Evolutionary conservation across 2,329 filamentous ascomycete species (phyloP).

Genomic region (Aplosporella prunicola): DNA sequence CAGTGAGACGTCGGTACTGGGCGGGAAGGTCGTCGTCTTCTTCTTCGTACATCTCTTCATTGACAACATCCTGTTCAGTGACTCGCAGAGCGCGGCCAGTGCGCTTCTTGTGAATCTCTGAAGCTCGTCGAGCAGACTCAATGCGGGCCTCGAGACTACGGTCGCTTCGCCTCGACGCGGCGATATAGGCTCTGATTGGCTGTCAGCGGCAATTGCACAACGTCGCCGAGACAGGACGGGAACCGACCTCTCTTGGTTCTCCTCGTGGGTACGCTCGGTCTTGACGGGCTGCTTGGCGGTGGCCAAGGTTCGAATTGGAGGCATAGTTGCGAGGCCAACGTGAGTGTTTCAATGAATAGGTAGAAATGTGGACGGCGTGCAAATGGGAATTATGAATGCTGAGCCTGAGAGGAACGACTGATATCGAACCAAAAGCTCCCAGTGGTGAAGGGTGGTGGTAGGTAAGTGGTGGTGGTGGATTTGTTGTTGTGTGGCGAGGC

Average conservation of each 20-base stretch:
- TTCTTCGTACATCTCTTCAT: conserved; percentile 95
- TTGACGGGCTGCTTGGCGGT: conserved; percentile 40
- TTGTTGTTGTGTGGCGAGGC: conserved; percentile 2
- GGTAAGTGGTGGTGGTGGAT: background rate
- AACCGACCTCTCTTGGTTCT: conserved; percentile 62
- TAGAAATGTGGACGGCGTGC: background rate
- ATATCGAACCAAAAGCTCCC: conserved; percentile 11
- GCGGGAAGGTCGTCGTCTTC: conserved; percentile 73
- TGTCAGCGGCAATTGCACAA: conserved; percentile 12
- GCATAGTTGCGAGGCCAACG: conserved; percentile 21
- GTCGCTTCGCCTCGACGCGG: conserved; percentile 78
- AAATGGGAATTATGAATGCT: background rate
- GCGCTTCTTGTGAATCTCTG: conserved; percentile 80
- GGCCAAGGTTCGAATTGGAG: conserved; percentile 25
- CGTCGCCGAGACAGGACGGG: background rate
- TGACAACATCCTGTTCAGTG: conserved; percentile 75
- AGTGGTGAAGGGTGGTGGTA: background rate
- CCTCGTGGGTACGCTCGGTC: conserved; percentile 68
- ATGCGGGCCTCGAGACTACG: conserved; percentile 79
- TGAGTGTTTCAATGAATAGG: background rate
- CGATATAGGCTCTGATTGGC: conserved; percentile 67
- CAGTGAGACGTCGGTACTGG: conserved; percentile 54
- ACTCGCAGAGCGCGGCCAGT: conserved; percentile 76
- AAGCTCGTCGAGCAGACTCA: conserved; percentile 78
- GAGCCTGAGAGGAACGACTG: conserved; percentile 9